Conservation (phyloP, 140 eudicot genomes). For the Oenanthe javanica region DNA sequence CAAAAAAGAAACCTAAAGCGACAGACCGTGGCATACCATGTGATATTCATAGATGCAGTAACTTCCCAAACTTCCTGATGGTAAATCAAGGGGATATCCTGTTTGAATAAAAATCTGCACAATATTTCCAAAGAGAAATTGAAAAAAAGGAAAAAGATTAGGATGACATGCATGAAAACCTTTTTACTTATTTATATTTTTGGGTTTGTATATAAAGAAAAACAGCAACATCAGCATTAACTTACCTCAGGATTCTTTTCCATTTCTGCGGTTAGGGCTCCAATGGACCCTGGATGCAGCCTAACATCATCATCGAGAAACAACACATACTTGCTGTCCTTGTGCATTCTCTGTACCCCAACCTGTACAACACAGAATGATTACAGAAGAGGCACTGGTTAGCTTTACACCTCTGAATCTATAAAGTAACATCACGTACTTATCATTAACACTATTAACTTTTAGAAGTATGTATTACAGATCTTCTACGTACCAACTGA, state of each 20-base stretch:
- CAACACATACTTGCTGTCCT: conserved; percentile 84
- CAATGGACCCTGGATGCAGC: conserved; percentile 96
- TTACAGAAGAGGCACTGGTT: not conserved
- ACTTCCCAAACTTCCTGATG: conserved; percentile 99
- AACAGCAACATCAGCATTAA: conserved; percentile 22
- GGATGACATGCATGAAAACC: not conserved
- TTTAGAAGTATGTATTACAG: not conserved
- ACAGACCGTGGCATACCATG: conserved; percentile 54
- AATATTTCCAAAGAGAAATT: conserved; percentile 5
- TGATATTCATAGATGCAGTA: conserved; percentile 99
- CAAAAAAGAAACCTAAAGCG: conserved; percentile 9
- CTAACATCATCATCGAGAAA: conserved; percentile 99
- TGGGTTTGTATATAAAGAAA: not conserved
- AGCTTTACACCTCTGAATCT: not conserved
- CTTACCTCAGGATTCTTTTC: conserved; percentile 85
- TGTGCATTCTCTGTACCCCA: conserved; percentile 90
- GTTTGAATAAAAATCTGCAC: conserved; percentile 97
- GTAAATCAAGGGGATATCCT: conserved; percentile 99
- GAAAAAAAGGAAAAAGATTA: not conserved
- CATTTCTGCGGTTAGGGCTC: conserved; percentile 96
- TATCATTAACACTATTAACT: not conserved
- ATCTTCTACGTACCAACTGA: conserved; percentile 63
- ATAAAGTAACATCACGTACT: not conserved
- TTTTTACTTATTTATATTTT: not conserved
- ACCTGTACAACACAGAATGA: conserved; percentile 31